These are phyloP conservation scores for Populus euphratica DNA, from an alignment of 345 rosid genomes.

Conservation along the genomic window DNA sequence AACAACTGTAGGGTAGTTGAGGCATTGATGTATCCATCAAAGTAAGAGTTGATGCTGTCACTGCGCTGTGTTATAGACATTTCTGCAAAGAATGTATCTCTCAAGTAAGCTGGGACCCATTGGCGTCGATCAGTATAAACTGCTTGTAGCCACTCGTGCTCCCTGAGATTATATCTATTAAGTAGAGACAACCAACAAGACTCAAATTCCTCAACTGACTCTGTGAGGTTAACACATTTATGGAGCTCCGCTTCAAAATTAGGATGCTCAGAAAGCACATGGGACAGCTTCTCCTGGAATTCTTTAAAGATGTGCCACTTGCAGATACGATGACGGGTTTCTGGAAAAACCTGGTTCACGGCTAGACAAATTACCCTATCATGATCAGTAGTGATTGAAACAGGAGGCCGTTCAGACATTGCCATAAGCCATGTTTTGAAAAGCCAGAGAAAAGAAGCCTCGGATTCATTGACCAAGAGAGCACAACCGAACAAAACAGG, in stretches of 20 bases:
- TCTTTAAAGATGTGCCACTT: conserved; percentile 58
- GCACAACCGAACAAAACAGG: conserved; percentile 56
- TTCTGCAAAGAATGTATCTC: conserved; percentile 54
- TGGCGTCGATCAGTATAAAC: conserved; percentile 44
- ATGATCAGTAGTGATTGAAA: conserved; percentile 51
- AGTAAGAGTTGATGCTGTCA: conserved; percentile 57
- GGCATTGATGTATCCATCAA: conserved; percentile 58
- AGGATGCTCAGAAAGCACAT: conserved; percentile 34
- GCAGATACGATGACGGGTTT: conserved; percentile 52
- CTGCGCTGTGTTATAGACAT: conserved; percentile 49
- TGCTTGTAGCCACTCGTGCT: conserved; percentile 55
- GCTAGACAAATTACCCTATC: conserved; percentile 49
- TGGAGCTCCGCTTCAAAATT: conserved; percentile 42
- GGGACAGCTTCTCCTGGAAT: conserved; percentile 46
- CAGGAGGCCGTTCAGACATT: conserved; percentile 45
- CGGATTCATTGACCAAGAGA: conserved; percentile 45
- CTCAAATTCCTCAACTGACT: conserved; percentile 45
- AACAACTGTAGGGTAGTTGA: conserved; percentile 46
- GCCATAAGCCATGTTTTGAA: conserved; percentile 52
- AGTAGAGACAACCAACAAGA: conserved; percentile 42
- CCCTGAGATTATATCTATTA: conserved; percentile 42
- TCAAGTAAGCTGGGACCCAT: conserved; percentile 53
- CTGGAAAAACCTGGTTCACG: conserved; percentile 49
- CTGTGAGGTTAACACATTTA: conserved; percentile 42
- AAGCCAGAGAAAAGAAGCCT: conserved; percentile 53